These are phyloP conservation scores for Pulicaria dysenterica DNA, from an alignment of 129 eudicot genomes.

Conservation along the genomic window DNA sequence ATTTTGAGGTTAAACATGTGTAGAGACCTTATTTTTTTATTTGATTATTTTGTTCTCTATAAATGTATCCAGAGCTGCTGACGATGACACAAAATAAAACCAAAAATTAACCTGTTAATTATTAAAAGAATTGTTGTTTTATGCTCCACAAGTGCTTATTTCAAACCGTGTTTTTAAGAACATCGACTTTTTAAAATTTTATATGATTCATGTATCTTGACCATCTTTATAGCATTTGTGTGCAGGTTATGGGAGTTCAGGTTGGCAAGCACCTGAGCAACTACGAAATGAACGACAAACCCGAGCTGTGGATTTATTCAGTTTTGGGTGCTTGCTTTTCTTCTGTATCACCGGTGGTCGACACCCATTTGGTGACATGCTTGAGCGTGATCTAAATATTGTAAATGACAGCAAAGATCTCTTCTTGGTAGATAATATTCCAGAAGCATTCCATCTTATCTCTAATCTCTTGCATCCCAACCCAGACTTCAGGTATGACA, in stretches of 20 bases:
- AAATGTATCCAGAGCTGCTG: neutral
- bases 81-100: constrained; percentile 2
- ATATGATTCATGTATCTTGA: constrained; percentile 16
- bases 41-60: neutral
- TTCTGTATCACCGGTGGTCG: constrained; percentile 88
- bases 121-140: neutral
- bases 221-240: constrained; percentile 11
- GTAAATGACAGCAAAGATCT: constrained; percentile 66
- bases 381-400: constrained; percentile 85
- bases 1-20: neutral
- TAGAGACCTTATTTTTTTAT: neutral
- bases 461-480: constrained; percentile 61
- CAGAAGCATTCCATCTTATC: constrained; percentile 83
- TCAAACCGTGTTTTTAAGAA: neutral
- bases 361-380: constrained; percentile 80
- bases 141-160: constrained; percentile 1
- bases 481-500: constrained; percentile 69
- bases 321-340: constrained; percentile 87
- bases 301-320: constrained; percentile 82
- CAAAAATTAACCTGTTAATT: neutral
- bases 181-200: neutral
- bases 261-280: constrained; percentile 99
- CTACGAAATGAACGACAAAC: constrained; percentile 76
- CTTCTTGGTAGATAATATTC: constrained; percentile 74
- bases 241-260: constrained; percentile 86